Evolutionary conservation across 1,284 basidiomycete species (phyloP).

Genomic region (Puccinia horiana): DNA sequence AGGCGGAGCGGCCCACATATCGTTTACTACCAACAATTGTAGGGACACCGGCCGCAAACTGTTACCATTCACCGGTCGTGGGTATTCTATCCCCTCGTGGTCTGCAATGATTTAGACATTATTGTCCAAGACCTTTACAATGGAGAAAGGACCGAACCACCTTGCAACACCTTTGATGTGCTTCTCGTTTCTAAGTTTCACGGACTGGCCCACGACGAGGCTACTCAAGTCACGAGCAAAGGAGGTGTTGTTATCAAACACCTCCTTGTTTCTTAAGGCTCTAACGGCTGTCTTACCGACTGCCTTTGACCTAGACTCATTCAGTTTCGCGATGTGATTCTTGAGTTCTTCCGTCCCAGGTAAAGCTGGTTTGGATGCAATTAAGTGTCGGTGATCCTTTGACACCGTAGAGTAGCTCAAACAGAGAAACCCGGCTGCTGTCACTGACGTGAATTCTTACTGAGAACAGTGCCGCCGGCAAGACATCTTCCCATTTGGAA

Average conservation of each 20-base stretch:
- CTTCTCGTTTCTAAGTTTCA: conserved; percentile 1
- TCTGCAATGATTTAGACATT: not conserved
- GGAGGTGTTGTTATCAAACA: not conserved
- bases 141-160: conserved; percentile 7
- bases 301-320: not conserved
- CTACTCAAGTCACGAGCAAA: not conserved
- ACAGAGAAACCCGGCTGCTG: not conserved
- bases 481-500: not conserved
- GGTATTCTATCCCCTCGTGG: not conserved
- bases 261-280: not conserved
- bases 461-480: not conserved
- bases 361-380: not conserved
- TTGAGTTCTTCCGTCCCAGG: not conserved
- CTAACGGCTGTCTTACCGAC: not conserved
- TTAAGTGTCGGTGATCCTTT: not conserved
- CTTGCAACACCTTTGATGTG: not conserved
- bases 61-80: not conserved
- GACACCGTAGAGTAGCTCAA: not conserved
- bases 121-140: not conserved
- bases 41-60: not conserved
- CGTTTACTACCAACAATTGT: not conserved
- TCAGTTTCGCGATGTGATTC: not conserved
- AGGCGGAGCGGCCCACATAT: not conserved
- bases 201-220: not conserved
- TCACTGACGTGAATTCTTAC: not conserved